Conservation (phyloP, 352 stramenopile species). For the Albugo laibachii region DNA sequence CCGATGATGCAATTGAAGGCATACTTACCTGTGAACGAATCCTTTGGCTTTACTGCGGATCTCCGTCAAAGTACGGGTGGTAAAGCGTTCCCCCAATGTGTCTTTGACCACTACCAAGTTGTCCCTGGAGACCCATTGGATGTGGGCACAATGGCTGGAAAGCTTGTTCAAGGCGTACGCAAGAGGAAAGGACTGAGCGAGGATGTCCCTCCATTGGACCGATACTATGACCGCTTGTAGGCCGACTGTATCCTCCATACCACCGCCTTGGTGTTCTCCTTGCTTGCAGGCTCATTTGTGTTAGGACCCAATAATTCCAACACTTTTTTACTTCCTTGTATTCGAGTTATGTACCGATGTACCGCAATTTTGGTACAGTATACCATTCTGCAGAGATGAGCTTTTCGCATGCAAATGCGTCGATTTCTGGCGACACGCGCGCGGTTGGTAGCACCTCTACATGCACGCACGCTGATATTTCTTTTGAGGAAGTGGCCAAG, state of each 20-base stretch:
- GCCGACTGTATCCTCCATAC: not conserved
- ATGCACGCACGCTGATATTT: conserved; percentile 11
- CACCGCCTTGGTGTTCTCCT: too few species aligned
- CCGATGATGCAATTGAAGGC: conserved; percentile 98
- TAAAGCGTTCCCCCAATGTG: conserved; percentile 99
- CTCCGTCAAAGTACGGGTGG: conserved; percentile 96
- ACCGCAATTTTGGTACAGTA: too few species aligned
- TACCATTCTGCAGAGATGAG: too few species aligned
- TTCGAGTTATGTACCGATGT: too few species aligned
- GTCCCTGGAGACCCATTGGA: conserved; percentile 88
- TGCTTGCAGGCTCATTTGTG: too few species aligned
- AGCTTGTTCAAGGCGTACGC: conserved; percentile 88
- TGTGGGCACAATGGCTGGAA: conserved; percentile 84
- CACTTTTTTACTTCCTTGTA: too few species aligned
- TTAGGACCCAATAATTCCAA: too few species aligned
- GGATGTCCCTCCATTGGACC: conserved; percentile 93
- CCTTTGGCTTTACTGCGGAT: conserved; percentile 98
- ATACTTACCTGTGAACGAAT: conserved; percentile 99
- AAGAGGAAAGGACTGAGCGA: conserved; percentile 94
- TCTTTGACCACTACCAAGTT: conserved; percentile 98
- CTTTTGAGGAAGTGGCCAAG: conserved; percentile 73
- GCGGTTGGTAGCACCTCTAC: not conserved
- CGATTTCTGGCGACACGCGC: not conserved
- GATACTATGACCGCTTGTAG: conserved; percentile 99
- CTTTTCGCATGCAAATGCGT: too few species aligned